Evolutionary conservation across 2,329 filamentous ascomycete genomes (phyloP).

Genomic region (Colletotrichum tropicicola): DNA sequence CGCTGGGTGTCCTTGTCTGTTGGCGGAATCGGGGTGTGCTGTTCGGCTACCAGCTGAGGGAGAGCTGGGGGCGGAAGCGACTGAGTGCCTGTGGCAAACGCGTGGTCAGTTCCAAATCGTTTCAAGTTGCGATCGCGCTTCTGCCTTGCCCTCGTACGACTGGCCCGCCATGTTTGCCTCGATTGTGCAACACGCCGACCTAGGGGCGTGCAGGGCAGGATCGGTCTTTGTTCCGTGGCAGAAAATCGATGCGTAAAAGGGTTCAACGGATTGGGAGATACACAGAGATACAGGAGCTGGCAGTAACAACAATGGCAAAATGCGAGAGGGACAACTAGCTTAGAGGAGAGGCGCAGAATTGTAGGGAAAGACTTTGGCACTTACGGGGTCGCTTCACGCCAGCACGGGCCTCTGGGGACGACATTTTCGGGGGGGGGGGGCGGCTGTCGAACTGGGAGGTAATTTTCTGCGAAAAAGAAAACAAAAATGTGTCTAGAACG

Average conservation of each 20-base stretch:
- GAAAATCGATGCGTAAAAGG: too few relatives aligned
- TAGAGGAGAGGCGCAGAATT: neutral
- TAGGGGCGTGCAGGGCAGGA: too few relatives aligned
- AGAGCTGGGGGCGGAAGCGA: constrained; percentile 92
- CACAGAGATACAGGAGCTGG: neutral
- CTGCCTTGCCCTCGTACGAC: constrained; percentile 2
- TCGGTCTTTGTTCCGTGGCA: too few relatives aligned
- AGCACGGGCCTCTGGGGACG: constrained; percentile 49
- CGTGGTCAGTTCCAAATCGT: neutral
- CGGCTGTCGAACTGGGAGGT: neutral
- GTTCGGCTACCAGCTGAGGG: constrained; percentile 92
- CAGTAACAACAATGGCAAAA: too few relatives aligned
- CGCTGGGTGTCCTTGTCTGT: constrained; percentile 91
- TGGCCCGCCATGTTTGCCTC: neutral
- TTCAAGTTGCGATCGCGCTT: neutral
- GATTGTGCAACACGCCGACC: too few relatives aligned
- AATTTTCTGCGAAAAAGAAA: neutral
- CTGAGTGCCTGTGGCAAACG: constrained; percentile 76
- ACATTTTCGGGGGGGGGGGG: constrained; percentile 38
- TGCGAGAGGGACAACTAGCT: too few relatives aligned
- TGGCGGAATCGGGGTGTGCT: constrained; percentile 83
- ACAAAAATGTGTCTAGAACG: too few relatives aligned
- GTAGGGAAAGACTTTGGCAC: constrained; percentile 24
- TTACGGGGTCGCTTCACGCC: constrained; percentile 55
- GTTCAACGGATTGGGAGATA: too few relatives aligned